These are phyloP conservation scores for Abortiporus biennis DNA, from an alignment of 1,284 basidiomycete species.

Conservation along the genomic window DNA sequence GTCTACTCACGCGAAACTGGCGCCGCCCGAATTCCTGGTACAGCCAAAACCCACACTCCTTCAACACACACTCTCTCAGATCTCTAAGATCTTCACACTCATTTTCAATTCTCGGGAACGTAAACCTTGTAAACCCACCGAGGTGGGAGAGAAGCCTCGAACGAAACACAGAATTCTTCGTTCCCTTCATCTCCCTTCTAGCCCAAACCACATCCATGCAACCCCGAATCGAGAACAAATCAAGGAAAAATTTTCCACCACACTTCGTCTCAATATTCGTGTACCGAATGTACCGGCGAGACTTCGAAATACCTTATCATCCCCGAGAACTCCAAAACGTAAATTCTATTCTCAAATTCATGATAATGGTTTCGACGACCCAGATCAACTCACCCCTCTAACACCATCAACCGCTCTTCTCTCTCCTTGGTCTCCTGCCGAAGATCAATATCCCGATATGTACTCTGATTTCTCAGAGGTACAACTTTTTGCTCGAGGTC, in stretches of 20 bases:
- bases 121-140: no score
- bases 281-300: constrained; percentile 6
- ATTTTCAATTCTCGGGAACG: no score
- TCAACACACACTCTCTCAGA: constrained; percentile 9
- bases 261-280: constrained; percentile 13
- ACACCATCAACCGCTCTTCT: constrained; percentile 17
- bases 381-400: constrained; percentile 14
- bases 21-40: no score
- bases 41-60: constrained; percentile 15
- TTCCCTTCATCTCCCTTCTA: constrained; percentile 14
- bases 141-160: no score
- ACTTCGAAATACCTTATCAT: no score
- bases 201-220: constrained; percentile 8
- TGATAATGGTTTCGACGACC: no score
- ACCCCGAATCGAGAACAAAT: constrained; percentile 7
- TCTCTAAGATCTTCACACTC: constrained; percentile 16
- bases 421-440: constrained; percentile 23
- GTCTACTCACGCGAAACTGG: no score
- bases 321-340: constrained; percentile 11
- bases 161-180: no score
- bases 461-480: no score
- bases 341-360: constrained; percentile 17
- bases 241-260: constrained; percentile 12
- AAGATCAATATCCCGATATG: constrained; percentile 14
- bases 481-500: constrained; percentile 7